phyloP scores from a whole-genome alignment of 176 grass and related monocot species.

The Ampelocalamus luodianensis region DNA sequence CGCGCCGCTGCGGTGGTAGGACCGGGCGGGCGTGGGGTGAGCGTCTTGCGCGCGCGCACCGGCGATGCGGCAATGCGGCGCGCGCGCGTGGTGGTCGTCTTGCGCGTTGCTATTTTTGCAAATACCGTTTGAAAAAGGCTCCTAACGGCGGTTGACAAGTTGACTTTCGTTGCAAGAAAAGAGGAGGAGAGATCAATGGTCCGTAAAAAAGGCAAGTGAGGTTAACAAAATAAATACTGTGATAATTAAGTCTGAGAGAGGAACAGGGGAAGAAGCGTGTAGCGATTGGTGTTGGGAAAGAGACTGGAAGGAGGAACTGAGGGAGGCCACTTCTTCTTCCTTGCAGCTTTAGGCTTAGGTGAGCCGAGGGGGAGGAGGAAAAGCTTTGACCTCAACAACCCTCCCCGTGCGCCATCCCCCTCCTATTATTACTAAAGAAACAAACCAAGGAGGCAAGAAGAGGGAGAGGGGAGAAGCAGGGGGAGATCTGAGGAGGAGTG shows the following conservation, averaged over 20 bases:
- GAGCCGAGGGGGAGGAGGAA: not conserved
- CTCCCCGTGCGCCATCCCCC: not conserved
- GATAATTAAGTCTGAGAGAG: not conserved
- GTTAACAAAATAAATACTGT: not conserved
- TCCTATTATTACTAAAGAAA: constrained; percentile 25
- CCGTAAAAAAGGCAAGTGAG: not conserved
- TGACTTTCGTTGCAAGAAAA: not conserved
- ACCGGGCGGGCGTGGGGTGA: too few relatives aligned
- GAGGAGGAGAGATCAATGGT: not conserved
- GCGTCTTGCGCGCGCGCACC: too few relatives aligned
- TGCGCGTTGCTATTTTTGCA: too few relatives aligned
- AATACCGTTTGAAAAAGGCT: too few relatives aligned
- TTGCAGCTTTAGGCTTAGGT: not conserved
- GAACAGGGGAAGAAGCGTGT: too few relatives aligned
- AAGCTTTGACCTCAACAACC: constrained; percentile 41
- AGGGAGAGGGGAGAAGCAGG: not conserved
- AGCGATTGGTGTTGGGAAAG: not conserved
- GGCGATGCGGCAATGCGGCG: too few relatives aligned
- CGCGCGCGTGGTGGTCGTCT: too few relatives aligned
- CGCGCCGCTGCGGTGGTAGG: too few relatives aligned
- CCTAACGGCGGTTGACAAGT: not conserved
- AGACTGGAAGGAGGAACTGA: not conserved
- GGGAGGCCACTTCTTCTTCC: not conserved
- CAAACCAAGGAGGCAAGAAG: not conserved
- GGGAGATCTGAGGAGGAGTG: constrained; percentile 42